Evolutionary conservation across 139 green algal genomes (phyloP).

Genomic region (Marvania coccoides): DNA sequence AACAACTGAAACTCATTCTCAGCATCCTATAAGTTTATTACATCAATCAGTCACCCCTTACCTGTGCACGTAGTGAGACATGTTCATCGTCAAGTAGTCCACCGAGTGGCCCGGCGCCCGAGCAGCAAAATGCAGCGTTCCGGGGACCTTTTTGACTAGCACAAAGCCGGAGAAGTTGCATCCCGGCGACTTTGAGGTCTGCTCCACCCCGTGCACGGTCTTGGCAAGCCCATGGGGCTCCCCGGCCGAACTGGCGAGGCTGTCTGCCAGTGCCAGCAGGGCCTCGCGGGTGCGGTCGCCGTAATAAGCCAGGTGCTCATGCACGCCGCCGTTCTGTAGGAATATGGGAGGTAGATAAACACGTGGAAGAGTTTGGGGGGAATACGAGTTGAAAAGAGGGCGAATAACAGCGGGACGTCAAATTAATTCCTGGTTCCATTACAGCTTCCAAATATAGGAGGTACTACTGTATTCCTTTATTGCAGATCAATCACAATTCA

Average conservation of each 20-base stretch:
- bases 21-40: neutral
- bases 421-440: no score
- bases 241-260: slow-evolving; percentile 62
- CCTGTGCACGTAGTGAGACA: slow-evolving; percentile 62
- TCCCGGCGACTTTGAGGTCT: neutral
- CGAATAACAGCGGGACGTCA: no score
- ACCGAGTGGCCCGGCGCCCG: slow-evolving; percentile 75
- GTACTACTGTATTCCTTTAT: no score
- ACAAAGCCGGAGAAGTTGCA: slow-evolving; percentile 69
- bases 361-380: no score
- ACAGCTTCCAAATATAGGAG: no score
- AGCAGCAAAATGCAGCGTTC: slow-evolving; percentile 78
- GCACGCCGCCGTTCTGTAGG: slow-evolving; percentile 20
- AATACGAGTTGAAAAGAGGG: no score
- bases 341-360: no score
- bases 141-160: slow-evolving; percentile 95
- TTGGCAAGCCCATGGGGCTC: slow-evolving; percentile 46
- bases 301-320: slow-evolving; percentile 68
- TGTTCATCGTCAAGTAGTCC: slow-evolving; percentile 78
- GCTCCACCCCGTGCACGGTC: neutral
- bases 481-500: no score
- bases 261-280: slow-evolving; percentile 76
- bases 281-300: slow-evolving; percentile 84
- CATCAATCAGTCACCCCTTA: neutral
- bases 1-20: neutral